These are phyloP conservation scores for Neurospora discreta DNA, from an alignment of 495 filamentous ascomycete genomes.

Conservation along the genomic window DNA sequence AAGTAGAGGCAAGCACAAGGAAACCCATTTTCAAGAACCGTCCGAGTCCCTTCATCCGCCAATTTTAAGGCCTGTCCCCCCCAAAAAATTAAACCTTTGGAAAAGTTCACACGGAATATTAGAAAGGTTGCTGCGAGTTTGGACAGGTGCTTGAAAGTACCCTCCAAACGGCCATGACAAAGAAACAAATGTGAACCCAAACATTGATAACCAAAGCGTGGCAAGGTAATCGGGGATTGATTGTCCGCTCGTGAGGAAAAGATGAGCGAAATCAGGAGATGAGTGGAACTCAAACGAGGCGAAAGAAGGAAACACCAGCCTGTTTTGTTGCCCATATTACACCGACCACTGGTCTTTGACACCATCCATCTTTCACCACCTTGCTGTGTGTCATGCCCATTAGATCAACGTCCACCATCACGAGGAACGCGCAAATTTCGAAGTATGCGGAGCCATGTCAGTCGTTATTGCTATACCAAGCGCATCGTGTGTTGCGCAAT, in stretches of 20 bases:
- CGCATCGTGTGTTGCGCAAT: constrained; percentile 10
- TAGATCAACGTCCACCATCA: not conserved
- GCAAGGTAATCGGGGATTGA: not conserved
- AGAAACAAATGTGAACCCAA: not conserved
- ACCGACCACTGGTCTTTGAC: not conserved
- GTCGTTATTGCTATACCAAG: not conserved
- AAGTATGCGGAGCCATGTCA: not conserved
- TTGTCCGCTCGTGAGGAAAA: not conserved
- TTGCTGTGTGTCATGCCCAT: not conserved
- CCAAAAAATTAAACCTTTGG: not conserved
- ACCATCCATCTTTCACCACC: not conserved
- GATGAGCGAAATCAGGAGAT: not conserved
- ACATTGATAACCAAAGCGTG: not conserved
- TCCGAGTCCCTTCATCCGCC: not conserved
- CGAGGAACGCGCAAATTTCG: not conserved
- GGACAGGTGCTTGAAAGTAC: not conserved
- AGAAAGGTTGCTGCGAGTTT: not conserved
- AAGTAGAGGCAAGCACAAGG: not conserved
- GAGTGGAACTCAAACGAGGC: not conserved
- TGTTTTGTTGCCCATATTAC: not conserved
- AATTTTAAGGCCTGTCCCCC: not conserved
- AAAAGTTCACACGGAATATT: not conserved
- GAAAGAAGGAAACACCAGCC: not conserved
- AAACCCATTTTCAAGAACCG: not conserved
- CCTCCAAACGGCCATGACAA: not conserved